Evolutionary conservation across 164 flowering plant genomes (phyloP).

Genomic region (Brasenia schreberi): DNA sequence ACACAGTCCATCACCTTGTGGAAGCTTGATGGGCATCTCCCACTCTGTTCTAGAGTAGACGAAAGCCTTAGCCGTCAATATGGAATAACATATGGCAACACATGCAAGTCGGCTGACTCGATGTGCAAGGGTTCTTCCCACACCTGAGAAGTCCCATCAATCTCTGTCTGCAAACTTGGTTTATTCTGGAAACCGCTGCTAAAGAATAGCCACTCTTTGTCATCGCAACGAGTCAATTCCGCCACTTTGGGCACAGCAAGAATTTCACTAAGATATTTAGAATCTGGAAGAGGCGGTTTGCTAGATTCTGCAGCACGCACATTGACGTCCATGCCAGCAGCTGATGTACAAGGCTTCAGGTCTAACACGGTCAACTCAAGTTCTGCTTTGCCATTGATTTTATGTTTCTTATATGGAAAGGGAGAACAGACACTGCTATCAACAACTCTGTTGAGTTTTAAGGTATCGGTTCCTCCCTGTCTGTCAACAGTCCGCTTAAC

Average conservation of each 20-base stretch:
- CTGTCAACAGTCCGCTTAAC: constrained; percentile 11
- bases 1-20: background rate
- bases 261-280: constrained; percentile 36
- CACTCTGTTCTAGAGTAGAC: background rate
- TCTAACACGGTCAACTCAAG: constrained; percentile 13
- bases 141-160: constrained; percentile 19
- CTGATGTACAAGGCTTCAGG: background rate
- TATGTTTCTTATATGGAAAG: constrained; percentile 15
- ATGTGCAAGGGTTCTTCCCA: constrained; percentile 57
- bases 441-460: constrained; percentile 10
- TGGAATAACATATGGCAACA: constrained; percentile 78
- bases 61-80: constrained; percentile 20
- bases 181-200: constrained; percentile 7
- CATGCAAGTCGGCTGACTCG: constrained; percentile 53
- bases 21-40: background rate
- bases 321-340: background rate
- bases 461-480: constrained; percentile 16
- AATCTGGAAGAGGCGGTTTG: constrained; percentile 68
- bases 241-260: constrained; percentile 51
- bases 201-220: constrained; percentile 56
- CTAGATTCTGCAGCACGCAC: background rate
- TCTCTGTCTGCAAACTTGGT: constrained; percentile 16
- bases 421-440: background rate
- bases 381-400: constrained; percentile 34
- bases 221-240: constrained; percentile 43